Conservation (phyloP, 2,329 filamentous ascomycete genomes). For the Aspergillus sp. region DNA sequence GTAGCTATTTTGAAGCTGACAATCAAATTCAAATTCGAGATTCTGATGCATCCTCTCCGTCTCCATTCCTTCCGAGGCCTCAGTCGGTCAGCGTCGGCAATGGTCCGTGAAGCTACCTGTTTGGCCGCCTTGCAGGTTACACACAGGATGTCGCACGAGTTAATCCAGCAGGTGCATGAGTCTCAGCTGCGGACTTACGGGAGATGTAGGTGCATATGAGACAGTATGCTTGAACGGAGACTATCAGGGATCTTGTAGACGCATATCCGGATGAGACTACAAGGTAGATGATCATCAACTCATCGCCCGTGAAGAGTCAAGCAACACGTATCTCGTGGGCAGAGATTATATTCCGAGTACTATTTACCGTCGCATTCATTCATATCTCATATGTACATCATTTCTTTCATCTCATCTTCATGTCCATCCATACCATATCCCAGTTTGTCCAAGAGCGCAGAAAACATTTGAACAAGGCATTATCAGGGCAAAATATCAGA, state of each 20-base stretch:
- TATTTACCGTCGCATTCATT: neutral
- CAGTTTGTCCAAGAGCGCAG: neutral
- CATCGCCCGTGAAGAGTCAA: neutral
- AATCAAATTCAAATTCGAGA: too few species aligned
- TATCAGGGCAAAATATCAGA: slow-evolving; percentile 8
- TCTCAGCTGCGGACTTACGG: neutral
- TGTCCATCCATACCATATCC: neutral
- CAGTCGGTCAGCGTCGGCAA: neutral
- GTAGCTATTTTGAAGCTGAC: too few species aligned
- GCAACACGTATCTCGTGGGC: too few species aligned
- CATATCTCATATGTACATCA: slow-evolving; percentile 24
- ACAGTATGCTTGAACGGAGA: too few species aligned
- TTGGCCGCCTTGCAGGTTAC: slow-evolving; percentile 16
- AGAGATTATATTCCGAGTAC: slow-evolving; percentile 1
- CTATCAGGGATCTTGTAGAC: too few species aligned
- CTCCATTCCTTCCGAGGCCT: neutral
- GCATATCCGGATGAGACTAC: too few species aligned
- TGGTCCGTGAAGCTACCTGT: neutral
- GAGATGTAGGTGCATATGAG: neutral
- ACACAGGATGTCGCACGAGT: slow-evolving; percentile 16
- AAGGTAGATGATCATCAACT: neutral
- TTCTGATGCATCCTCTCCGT: too few species aligned
- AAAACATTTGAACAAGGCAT: slow-evolving; percentile 5
- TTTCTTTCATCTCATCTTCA: neutral
- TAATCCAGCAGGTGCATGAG: slow-evolving; percentile 15